A percentile compares a stretch with the other conserved stretches of the same genome.
These are phyloP conservation scores for Tetrapisispora pingtungensis DNA, from an alignment of 805 yeast genomes.

Conservation along the genomic window DNA sequence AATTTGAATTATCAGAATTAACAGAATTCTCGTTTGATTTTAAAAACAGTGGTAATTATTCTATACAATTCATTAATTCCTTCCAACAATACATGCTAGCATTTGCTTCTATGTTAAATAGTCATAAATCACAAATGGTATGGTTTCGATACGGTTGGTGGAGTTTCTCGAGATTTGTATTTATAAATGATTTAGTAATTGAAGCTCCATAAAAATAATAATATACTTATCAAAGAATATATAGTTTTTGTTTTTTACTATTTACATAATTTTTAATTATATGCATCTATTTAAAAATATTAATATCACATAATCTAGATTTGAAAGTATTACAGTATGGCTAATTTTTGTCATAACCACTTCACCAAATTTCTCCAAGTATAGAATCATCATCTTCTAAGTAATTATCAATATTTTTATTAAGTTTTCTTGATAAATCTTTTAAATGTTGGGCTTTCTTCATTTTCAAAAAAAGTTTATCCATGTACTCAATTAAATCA, in stretches of 20 bases:
- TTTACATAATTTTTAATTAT: not conserved
- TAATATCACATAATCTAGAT: not conserved
- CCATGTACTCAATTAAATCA: slow-evolving; percentile 7
- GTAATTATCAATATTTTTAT: slow-evolving; percentile 3
- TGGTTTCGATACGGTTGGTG: slow-evolving; percentile 95
- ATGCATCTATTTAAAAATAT: not conserved
- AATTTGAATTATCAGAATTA: not conserved
- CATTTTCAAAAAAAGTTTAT: not conserved
- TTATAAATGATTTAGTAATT: slow-evolving; percentile 50
- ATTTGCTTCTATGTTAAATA: slow-evolving; percentile 67
- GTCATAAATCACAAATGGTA: slow-evolving; percentile 83
- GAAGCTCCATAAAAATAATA: not conserved
- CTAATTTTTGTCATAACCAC: too few species aligned
- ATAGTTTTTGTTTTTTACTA: not conserved
- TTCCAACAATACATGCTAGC: slow-evolving; percentile 28
- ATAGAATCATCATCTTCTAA: slow-evolving; percentile 23
- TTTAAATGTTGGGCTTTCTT: slow-evolving; percentile 6
- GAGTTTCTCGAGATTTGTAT: slow-evolving; percentile 62
- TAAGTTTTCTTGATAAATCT: slow-evolving; percentile 4
- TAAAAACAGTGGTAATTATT: not conserved
- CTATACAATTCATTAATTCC: slow-evolving; percentile 24
- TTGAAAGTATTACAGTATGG: not conserved
- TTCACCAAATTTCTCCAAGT: slow-evolving; percentile 25
- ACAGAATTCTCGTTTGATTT: not conserved
- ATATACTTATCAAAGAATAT: not conserved